Evolutionary conservation across 1,139 yeast genomes (phyloP).

Genomic region (Debaryomyces singareniensis): DNA sequence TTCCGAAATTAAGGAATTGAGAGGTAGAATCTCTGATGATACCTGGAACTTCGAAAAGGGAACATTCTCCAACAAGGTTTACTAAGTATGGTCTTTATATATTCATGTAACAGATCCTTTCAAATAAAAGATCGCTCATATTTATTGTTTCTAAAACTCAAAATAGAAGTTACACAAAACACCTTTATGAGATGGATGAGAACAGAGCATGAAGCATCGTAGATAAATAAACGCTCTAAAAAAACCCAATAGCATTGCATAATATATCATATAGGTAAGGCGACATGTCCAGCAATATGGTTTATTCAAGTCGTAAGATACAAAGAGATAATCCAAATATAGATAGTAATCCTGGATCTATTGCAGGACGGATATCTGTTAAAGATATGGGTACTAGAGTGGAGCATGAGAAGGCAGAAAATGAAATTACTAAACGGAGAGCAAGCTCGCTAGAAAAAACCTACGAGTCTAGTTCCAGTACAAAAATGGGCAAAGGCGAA

Average conservation of each 20-base stretch:
- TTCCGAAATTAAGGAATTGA: conserved; percentile 81
- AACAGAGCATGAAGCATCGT: no score
- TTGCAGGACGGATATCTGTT: conserved; percentile 58
- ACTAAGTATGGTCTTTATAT: conserved; percentile 17
- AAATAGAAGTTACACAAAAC: conserved; percentile 3
- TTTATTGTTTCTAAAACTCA: background rate
- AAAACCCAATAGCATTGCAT: no score
- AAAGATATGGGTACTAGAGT: conserved; percentile 66
- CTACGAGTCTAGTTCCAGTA: conserved; percentile 18
- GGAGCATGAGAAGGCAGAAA: conserved; percentile 3
- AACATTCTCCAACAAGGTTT: conserved; percentile 55
- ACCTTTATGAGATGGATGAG: conserved; percentile 1
- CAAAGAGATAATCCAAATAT: conserved; percentile 27
- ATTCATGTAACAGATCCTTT: conserved; percentile 1
- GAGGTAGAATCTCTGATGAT: conserved; percentile 96
- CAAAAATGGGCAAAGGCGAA: background rate
- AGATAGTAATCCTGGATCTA: conserved; percentile 56
- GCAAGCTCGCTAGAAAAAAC: background rate
- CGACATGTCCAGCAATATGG: conserved; percentile 74
- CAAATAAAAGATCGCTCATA: conserved; percentile 1
- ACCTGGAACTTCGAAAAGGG: conserved; percentile 79
- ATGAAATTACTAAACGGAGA: conserved; percentile 4
- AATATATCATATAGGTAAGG: conserved; percentile 52
- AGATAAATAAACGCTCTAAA: no score
- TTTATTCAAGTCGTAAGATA: conserved; percentile 46